Percentiles rank a stretch among this genome's conserved stretches.
These are phyloP conservation scores for Mycena crocata DNA, from an alignment of 768 basidiomycete species.

Conservation along the genomic window DNA sequence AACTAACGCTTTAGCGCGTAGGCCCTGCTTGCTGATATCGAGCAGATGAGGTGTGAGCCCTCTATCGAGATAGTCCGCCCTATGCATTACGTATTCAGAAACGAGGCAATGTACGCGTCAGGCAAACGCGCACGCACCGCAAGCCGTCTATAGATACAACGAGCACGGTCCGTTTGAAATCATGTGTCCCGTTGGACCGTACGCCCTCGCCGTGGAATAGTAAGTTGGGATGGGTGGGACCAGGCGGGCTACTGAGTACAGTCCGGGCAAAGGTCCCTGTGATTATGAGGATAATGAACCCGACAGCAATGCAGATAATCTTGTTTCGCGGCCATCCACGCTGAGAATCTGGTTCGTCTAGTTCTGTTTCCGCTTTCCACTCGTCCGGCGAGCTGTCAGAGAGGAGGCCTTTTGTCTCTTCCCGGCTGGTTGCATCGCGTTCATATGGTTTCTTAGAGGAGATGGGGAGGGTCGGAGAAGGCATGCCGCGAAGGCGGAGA, in stretches of 20 bases:
- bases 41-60: constrained; percentile 88
- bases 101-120: constrained; percentile 2
- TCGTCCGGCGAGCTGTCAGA: constrained; percentile 38
- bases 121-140: constrained; percentile 54
- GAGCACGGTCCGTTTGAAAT: constrained; percentile 83
- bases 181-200: constrained; percentile 85
- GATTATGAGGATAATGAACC: constrained; percentile 56
- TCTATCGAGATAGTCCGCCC: constrained; percentile 89
- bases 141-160: constrained; percentile 91
- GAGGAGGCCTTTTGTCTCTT: constrained; percentile 56
- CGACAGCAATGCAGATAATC: constrained; percentile 51
- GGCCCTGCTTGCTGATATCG: constrained; percentile 81
- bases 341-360: constrained; percentile 25
- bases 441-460: constrained; percentile 11
- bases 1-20: constrained; percentile 89
- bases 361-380: constrained; percentile 40
- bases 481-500: background rate
- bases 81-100: constrained; percentile 42
- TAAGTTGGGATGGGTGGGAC: constrained; percentile 40
- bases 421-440: constrained; percentile 25
- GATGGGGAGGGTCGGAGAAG: background rate
- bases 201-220: constrained; percentile 55
- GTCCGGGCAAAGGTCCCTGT: constrained; percentile 55
- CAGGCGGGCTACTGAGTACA: constrained; percentile 43
- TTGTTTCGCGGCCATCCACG: constrained; percentile 52